Base-by-base conservation (phyloP, 164 flowering plant genomes). In the Euptelea pleiosperma region DNA sequence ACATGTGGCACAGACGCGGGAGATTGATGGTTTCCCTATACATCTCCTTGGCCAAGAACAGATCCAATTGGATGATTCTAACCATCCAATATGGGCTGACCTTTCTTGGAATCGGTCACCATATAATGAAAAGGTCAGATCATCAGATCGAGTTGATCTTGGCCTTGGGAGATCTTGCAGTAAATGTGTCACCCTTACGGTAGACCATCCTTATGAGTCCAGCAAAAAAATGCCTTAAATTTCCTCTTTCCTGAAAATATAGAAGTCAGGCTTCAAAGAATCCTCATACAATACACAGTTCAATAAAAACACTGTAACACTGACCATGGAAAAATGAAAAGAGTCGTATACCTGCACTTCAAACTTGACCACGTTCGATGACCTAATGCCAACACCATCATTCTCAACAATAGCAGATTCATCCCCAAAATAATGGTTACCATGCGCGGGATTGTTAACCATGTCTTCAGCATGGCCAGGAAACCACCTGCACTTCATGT, bases 401-500 rank as follows among this genome's bases (percentile, higher is more conserved):
- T 65, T 83, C 54, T 82, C 85, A 58, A 82, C 67, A 47, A 77
- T 78, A 64, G 76, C 43, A 15, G 81, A 69, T 35, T 81, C 85
- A 63, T 85, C 87, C 8, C 83, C 75, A 74, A 78, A 77, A 52
- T 69, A 75, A 54, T 80, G 73, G 51, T 71, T 77, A 52, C 35
- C 72, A 44, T 68, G 80, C 54, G 68, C 50, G 43, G 71, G 51
- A 59, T 75, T 77, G 49, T 59, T 71, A 25, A 63, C 53, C 68
- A 74, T 73, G 58, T 74, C 77, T 22, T 73, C 81, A 55, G 61
- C 67, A 48, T 70, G 69, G 48, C 75, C 78, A 31, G 82, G 90
- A 56, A 74, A 36, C 96, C 93, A 88, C 50, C 87, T 75, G 69
- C 98, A 91, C 71, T 91, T 91, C 88, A 91, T 84, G 78, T 91